Percentiles rank a stretch among this genome's conserved stretches.
phyloP scores from a whole-genome alignment of 768 basidiomycete species.

The Mycena epipterygia region DNA sequence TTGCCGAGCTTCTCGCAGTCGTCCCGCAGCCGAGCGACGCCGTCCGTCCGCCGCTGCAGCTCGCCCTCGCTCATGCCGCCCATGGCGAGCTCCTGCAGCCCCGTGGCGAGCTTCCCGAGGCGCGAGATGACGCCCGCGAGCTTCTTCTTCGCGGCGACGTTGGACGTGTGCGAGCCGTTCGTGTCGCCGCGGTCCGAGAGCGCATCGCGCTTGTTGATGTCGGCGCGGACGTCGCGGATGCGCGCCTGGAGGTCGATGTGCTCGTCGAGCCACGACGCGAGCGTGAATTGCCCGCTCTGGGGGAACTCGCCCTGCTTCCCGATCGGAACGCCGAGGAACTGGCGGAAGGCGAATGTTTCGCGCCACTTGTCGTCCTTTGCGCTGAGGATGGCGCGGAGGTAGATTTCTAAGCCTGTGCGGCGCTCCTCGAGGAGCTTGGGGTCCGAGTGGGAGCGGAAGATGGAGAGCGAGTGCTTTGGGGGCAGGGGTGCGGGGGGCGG shows the following conservation, averaged over 20 bases:
- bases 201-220: constrained; percentile 90
- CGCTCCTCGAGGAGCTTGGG: constrained; percentile 82
- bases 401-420: constrained; percentile 80
- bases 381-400: constrained; percentile 88
- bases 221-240: constrained; percentile 86
- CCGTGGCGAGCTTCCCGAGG: constrained; percentile 79
- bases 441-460: constrained; percentile 72
- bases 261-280: constrained; percentile 91
- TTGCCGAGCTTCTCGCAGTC: constrained; percentile 90
- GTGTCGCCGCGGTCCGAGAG: constrained; percentile 83
- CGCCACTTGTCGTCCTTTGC: constrained; percentile 89
- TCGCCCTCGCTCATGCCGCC: constrained; percentile 93
- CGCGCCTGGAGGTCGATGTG: constrained; percentile 82
- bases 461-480: constrained; percentile 83
- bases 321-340: constrained; percentile 89
- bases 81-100: constrained; percentile 73
- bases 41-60: constrained; percentile 87
- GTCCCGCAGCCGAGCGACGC: constrained; percentile 90
- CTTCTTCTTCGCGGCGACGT: constrained; percentile 88
- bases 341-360: constrained; percentile 80
- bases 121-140: constrained; percentile 83
- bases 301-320: constrained; percentile 61
- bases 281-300: constrained; percentile 69
- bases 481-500: constrained; percentile 87
- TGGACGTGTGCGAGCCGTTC: constrained; percentile 79